A percentile compares a stretch with the other conserved stretches of the same genome.
Conservation (phyloP, 2,329 filamentous ascomycete genomes). For the Pyrenophora seminiperda region DNA sequence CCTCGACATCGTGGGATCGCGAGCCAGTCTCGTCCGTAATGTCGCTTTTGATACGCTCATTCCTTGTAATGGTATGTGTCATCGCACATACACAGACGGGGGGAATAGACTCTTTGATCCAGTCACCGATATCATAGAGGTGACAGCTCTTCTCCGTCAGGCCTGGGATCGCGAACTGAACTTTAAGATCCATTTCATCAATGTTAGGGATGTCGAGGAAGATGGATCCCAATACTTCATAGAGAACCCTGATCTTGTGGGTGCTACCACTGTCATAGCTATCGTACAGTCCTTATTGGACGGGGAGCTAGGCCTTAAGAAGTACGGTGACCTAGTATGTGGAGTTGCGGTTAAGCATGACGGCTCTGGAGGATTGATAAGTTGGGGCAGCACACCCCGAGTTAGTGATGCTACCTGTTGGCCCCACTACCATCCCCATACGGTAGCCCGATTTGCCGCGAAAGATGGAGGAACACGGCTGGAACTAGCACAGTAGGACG, state of each 20-base stretch:
- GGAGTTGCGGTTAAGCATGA: neutral
- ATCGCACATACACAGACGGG: neutral
- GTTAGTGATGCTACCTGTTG: neutral
- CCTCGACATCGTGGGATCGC: neutral
- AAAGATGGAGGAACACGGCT: neutral
- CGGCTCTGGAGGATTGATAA: neutral
- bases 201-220: neutral
- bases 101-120: neutral
- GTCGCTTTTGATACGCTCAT: neutral
- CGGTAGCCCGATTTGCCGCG: too few species aligned
- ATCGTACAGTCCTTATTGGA: neutral
- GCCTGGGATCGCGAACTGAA: neutral
- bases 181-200: neutral
- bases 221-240: neutral
- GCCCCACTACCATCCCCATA: too few species aligned
- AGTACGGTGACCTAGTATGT: neutral
- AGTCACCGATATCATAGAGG: neutral
- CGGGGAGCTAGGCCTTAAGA: neutral
- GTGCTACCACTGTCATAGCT: neutral
- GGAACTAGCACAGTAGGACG: neutral
- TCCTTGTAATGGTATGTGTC: neutral
- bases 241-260: neutral
- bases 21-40: neutral
- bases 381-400: neutral
- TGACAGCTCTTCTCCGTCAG: neutral